These are phyloP conservation scores for Metarhizium rileyi DNA, from an alignment of 2,329 filamentous ascomycete genomes.

Conservation along the genomic window DNA sequence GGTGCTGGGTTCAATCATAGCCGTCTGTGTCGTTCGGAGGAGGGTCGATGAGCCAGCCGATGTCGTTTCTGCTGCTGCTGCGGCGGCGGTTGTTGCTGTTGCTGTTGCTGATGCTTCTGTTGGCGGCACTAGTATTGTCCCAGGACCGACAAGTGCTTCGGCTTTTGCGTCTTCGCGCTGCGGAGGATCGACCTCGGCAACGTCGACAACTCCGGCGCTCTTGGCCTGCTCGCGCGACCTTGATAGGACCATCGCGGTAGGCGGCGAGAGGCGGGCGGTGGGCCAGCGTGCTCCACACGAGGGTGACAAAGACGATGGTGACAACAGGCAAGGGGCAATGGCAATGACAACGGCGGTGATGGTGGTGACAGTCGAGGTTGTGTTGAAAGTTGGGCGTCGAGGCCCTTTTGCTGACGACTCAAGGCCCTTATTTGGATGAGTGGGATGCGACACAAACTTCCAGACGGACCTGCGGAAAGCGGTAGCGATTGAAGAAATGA, in stretches of 20 bases:
- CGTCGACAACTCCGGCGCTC: background rate
- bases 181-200: background rate
- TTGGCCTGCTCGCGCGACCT: background rate
- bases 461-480: background rate
- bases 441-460: background rate
- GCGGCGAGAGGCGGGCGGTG: background rate
- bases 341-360: background rate
- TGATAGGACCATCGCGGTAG: background rate
- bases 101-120: background rate
- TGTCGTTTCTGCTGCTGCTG: background rate
- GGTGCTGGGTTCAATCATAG: conserved; percentile 1
- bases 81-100: background rate
- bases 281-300: background rate
- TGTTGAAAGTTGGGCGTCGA: background rate
- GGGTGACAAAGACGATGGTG: background rate
- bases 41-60: background rate
- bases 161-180: background rate
- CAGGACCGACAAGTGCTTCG: background rate
- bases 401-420: background rate
- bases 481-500: background rate
- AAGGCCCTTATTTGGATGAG: background rate
- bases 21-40: conserved; percentile 1
- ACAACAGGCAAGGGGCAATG: background rate
- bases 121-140: too few species aligned
- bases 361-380: background rate